phyloP scores from a whole-genome alignment of 768 basidiomycete species.

The Gymnopilus dilepis region DNA sequence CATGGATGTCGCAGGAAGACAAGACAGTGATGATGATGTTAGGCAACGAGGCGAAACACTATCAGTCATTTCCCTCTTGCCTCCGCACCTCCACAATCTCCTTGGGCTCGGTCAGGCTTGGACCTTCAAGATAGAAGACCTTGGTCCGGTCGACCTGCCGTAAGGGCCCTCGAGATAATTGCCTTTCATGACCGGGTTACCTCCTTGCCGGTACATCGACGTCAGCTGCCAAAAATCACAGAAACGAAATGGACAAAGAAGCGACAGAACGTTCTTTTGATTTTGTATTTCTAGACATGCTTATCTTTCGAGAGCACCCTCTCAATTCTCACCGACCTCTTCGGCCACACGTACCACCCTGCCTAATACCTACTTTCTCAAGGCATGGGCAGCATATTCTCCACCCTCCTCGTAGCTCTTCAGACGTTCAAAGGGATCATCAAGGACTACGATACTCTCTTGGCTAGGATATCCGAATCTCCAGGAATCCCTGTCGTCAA shows the following conservation, averaged over 20 bases:
- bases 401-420: slow-evolving; percentile 20
- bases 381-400: slow-evolving; percentile 29
- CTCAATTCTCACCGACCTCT: not conserved
- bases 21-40: not conserved
- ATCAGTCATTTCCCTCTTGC: not conserved
- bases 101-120: no score
- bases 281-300: slow-evolving; percentile 5
- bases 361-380: not conserved
- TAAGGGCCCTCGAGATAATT: not conserved
- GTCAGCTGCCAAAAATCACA: not conserved
- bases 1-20: not conserved
- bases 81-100: not conserved
- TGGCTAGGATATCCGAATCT: slow-evolving; percentile 37
- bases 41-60: not conserved
- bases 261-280: slow-evolving; percentile 2
- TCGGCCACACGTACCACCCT: not conserved
- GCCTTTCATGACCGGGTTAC: not conserved
- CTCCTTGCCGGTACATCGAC: not conserved
- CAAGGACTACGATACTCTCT: slow-evolving; percentile 27
- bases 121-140: not conserved
- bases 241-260: not conserved
- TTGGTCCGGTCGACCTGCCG: not conserved
- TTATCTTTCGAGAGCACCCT: not conserved
- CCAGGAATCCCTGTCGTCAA: slow-evolving; percentile 63
- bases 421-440: slow-evolving; percentile 25